phyloP scores from a whole-genome alignment of 2,329 filamentous ascomycete genomes.

The Erysiphe pulchra region DNA sequence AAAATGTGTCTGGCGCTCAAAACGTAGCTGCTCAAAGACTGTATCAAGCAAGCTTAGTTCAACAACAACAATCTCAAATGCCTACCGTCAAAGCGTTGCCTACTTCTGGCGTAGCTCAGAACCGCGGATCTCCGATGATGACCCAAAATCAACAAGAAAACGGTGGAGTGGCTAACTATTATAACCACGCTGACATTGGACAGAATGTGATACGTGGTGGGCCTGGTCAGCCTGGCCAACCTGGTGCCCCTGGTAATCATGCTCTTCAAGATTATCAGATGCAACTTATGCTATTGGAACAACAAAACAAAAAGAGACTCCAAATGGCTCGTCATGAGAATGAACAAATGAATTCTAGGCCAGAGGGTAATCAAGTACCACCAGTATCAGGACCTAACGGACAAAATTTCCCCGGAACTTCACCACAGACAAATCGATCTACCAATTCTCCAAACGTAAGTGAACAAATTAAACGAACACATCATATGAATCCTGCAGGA shows the following conservation, averaged over 20 bases:
- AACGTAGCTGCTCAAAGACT: constrained; percentile 27
- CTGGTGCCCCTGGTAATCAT: constrained; percentile 28
- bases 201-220: constrained; percentile 29
- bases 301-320: constrained; percentile 67
- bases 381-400: constrained; percentile 30
- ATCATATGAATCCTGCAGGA: constrained; percentile 42
- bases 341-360: constrained; percentile 28
- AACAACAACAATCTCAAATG: constrained; percentile 30
- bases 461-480: constrained; percentile 59
- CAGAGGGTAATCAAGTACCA: constrained; percentile 25
- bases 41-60: constrained; percentile 63
- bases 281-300: constrained; percentile 67
- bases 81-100: constrained; percentile 23
- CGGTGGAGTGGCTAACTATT: constrained; percentile 28
- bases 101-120: constrained; percentile 45
- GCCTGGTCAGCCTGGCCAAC: constrained; percentile 16
- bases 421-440: constrained; percentile 36
- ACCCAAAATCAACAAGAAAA: constrained; percentile 37
- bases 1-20: constrained; percentile 24
- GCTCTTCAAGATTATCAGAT: constrained; percentile 73
- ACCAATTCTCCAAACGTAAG: constrained; percentile 53
- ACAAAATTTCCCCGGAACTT: constrained; percentile 39
- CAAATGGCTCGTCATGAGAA: constrained; percentile 63
- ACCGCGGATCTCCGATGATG: constrained; percentile 62
- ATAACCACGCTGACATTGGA: constrained; percentile 35